Percentiles rank a stretch among this genome's conserved stretches.
These are phyloP conservation scores for Cladosporium sp. DNA, from an alignment of 2,329 filamentous ascomycete genomes.

Conservation along the genomic window DNA sequence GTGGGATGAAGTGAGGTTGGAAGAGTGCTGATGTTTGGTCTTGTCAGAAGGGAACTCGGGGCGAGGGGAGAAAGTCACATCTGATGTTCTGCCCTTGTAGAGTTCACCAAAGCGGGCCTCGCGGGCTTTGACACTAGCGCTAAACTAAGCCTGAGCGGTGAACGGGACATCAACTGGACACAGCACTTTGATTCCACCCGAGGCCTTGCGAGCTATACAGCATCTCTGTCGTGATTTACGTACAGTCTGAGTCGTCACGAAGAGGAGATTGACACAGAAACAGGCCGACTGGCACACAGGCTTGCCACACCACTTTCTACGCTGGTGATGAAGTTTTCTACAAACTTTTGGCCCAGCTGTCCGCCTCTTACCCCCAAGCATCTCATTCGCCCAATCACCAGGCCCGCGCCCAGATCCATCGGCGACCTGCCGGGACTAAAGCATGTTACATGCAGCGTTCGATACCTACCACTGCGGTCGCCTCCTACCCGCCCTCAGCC, in stretches of 20 bases:
- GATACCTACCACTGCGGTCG: conserved; percentile 1
- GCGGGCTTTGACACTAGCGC: neutral
- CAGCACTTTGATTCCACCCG: neutral
- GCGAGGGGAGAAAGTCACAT: neutral
- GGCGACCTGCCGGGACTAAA: conserved; percentile 13
- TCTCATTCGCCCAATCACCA: conserved; percentile 17
- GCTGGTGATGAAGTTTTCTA: conserved; percentile 6
- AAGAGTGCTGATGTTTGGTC: conserved; percentile 6
- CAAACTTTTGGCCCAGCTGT: conserved; percentile 15
- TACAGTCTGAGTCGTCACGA: neutral
- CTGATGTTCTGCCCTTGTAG: neutral
- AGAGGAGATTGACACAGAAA: neutral
- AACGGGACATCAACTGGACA: neutral
- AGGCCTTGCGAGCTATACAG: neutral
- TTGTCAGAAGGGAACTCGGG: conserved; percentile 5
- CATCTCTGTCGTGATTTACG: neutral
- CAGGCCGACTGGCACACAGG: neutral
- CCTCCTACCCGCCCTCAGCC: conserved; percentile 9
- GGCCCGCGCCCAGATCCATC: conserved; percentile 19
- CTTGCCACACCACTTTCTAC: neutral
- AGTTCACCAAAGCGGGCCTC: neutral
- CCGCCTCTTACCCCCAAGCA: neutral
- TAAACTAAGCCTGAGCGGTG: neutral
- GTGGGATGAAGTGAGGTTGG: neutral
- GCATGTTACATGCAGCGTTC: conserved; percentile 6